Evolutionary conservation across 768 basidiomycete genomes (phyloP), one percentile per base, ranked within the genome.

Genomic region (Lactarius deliciosus): DNA sequence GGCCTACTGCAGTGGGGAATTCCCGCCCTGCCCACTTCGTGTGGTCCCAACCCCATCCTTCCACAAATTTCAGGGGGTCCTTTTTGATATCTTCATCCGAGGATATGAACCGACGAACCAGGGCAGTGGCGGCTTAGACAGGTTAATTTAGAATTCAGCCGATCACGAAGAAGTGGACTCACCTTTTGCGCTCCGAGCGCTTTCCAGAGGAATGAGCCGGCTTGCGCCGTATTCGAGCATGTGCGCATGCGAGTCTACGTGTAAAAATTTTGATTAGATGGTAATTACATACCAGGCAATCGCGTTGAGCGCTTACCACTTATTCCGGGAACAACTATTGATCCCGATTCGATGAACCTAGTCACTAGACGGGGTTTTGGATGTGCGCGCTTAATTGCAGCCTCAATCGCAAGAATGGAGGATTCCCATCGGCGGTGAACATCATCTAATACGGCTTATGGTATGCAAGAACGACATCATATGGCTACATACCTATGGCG

Each of bases 21-120:
- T 78, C 77, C 36, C 79, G 75, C 22, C 74, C 74, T 9, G 82
- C 78, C 90, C 90, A 91, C 61, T 82, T 77, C 1, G 92, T 96
- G 76, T 96, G 95, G 75, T 96, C 92, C 94, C 95, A 96, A 1
- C 94, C 95, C 74, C 90, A 86, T 2, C 93, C 93, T 63, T 86
- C 83, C 18, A 96, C 82, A 75, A 87, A 86, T 69, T 81, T 83
- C 25, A 83, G 79, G 16, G 78, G 82, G 73, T 92, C 83, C 22
- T 79, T 77, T 25, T 79, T 74, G n/a, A 89, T 75, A 50, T 87
- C 86, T 0, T 82, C 82, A 67, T 86, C 81, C 10, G 80, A 75
- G 13, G 85, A 75, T 62, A 94, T 86, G 75, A 85, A 89, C 25
- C 82, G 73, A 60, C 82, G 81, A 43, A 93, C 82, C 55, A 85